A percentile compares a stretch with the other conserved stretches of the same genome.
Evolutionary conservation across 805 yeast genomes (phyloP).

Genomic region (Vanderwaltozyma tropicalis): DNA sequence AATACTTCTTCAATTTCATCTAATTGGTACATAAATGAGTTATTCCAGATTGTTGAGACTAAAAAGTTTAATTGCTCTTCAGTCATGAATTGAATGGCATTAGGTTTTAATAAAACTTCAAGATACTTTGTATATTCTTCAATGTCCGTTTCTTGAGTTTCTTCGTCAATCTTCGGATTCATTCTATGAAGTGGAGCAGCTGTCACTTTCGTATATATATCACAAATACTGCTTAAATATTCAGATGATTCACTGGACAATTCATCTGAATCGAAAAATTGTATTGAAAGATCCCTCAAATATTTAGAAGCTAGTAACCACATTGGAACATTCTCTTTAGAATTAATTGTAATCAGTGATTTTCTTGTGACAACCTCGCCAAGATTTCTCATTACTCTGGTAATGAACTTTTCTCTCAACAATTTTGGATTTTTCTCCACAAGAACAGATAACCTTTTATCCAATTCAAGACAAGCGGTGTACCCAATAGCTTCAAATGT

Average conservation of each 20-base stretch:
- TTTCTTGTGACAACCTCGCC: conserved; percentile 42
- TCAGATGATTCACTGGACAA: conserved; percentile 3
- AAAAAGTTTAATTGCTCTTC: conserved; percentile 33
- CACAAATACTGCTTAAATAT: conserved; percentile 9
- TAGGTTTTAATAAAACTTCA: conserved; percentile 32
- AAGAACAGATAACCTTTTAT: conserved; percentile 26
- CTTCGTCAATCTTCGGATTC: conserved; percentile 19
- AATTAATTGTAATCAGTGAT: conserved; percentile 23
- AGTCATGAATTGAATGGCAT: conserved; percentile 24
- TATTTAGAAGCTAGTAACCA: conserved; percentile 46
- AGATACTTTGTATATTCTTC: conserved; percentile 36
- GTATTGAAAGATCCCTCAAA: conserved; percentile 29
- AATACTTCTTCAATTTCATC: conserved; percentile 43
- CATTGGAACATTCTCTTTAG: conserved; percentile 25
- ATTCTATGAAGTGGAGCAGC: conserved; percentile 18
- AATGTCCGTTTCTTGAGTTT: conserved; percentile 37
- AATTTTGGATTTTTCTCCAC: conserved; percentile 27
- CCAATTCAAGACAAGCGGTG: conserved; percentile 34
- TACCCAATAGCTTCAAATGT: conserved; percentile 53
- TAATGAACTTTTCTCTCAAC: conserved; percentile 36
- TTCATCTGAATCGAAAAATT: conserved; percentile 7
- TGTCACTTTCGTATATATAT: conserved; percentile 26
- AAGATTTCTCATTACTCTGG: conserved; percentile 39
- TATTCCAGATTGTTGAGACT: conserved; percentile 41
- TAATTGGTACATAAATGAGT: conserved; percentile 49